A percentile compares a stretch with the other conserved stretches of the same genome.
Evolutionary conservation across 305 asterid genomes (phyloP).

Genomic region (Fraxinus angustifolia): DNA sequence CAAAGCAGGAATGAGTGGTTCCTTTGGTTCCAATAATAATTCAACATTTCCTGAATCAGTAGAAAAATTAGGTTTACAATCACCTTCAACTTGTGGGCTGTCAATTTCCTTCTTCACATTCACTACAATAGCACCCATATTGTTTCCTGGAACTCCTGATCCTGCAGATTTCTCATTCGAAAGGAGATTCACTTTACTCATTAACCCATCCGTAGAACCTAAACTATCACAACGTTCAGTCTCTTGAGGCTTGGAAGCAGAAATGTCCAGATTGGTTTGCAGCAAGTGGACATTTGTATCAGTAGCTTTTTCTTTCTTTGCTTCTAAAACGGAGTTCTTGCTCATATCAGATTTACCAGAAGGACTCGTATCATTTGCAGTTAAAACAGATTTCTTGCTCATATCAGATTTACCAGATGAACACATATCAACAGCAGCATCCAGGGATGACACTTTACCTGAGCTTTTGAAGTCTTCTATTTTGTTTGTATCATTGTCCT

Average conservation of each 20-base stretch:
- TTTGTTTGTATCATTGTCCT: constrained; percentile 26
- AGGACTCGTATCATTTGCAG: constrained; percentile 28
- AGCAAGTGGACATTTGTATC: constrained; percentile 18
- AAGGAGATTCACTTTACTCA: constrained; percentile 22
- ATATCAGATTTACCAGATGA: constrained; percentile 34
- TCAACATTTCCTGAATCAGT: constrained; percentile 34
- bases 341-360: constrained; percentile 33
- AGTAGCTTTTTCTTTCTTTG: constrained; percentile 33
- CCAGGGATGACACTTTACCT: constrained; percentile 24
- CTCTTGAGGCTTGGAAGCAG: constrained; percentile 32
- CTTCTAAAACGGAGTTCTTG: constrained; percentile 26
- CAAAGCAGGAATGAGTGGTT: constrained; percentile 30
- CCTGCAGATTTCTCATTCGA: constrained; percentile 30
- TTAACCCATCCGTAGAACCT: constrained; percentile 26
- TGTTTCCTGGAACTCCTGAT: constrained; percentile 24
- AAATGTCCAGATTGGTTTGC: constrained; percentile 21
- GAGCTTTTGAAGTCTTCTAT: constrained; percentile 28
- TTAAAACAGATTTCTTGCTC: constrained; percentile 25
- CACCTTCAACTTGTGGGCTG: constrained; percentile 33
- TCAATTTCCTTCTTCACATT: constrained; percentile 43
- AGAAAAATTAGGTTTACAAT: constrained; percentile 31
- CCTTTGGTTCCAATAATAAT: constrained; percentile 42
- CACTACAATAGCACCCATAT: constrained; percentile 13
- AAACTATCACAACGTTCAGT: constrained; percentile 25
- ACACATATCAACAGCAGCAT: background rate